Evolutionary conservation across 768 basidiomycete genomes (phyloP).

Genomic region (Amanita pallidorosea): DNA sequence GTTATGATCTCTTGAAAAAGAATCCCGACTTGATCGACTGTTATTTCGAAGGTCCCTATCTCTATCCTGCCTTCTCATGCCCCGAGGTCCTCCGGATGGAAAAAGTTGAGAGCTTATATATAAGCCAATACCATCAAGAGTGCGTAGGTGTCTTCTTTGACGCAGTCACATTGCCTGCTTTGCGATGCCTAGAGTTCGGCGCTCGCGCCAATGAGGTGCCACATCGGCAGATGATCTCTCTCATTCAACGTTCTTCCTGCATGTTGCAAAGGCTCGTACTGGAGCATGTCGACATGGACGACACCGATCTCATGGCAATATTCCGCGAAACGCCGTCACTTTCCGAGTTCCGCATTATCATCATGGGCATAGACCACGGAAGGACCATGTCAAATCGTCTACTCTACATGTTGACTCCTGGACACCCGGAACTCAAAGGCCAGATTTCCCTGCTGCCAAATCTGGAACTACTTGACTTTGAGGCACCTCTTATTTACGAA

Average conservation of each 20-base stretch:
- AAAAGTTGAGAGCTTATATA: constrained; percentile 2
- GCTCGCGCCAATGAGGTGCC: constrained; percentile 5
- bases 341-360: constrained; percentile 2
- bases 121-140: constrained; percentile 6
- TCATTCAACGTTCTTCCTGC: constrained; percentile 1
- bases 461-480: constrained; percentile 4
- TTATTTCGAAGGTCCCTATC: constrained; percentile 4
- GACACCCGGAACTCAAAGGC: constrained; percentile 1
- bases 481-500: constrained; percentile 4
- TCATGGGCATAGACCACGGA: constrained; percentile 6
- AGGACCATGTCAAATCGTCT: constrained; percentile 5
- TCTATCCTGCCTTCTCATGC: background rate
- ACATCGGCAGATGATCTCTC: background rate
- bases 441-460: background rate
- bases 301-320: constrained; percentile 6
- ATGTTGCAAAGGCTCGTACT: constrained; percentile 2
- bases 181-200: constrained; percentile 1
- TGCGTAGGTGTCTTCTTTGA: constrained; percentile 4
- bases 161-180: background rate
- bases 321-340: background rate
- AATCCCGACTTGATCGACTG: constrained; percentile 5
- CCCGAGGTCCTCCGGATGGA: constrained; percentile 1
- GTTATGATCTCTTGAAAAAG: constrained; percentile 1
- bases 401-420: constrained; percentile 3
- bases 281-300: constrained; percentile 4